A percentile compares a stretch with the other conserved stretches of the same genome.
phyloP scores from a whole-genome alignment of 2,329 filamentous ascomycete species.

The Xylaria sp. region DNA sequence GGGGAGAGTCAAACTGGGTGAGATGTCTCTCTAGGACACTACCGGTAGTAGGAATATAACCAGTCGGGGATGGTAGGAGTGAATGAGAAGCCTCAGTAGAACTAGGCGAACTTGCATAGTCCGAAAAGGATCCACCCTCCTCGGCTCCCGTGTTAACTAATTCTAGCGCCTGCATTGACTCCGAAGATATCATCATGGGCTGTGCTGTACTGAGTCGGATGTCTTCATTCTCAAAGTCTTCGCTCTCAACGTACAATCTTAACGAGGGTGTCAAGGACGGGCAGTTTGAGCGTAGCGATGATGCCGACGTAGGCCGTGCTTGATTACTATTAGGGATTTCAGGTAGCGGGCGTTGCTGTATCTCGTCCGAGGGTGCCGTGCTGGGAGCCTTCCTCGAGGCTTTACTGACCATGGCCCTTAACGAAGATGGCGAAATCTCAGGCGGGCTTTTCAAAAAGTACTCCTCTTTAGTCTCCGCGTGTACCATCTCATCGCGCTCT shows the following conservation, averaged over 20 bases:
- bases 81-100: slow-evolving; percentile 36
- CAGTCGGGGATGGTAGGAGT: slow-evolving; percentile 36
- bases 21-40: slow-evolving; percentile 41
- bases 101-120: slow-evolving; percentile 38
- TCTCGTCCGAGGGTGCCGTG: slow-evolving; percentile 7
- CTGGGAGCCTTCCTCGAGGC: slow-evolving; percentile 5
- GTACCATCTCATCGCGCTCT: slow-evolving; percentile 11
- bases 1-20: slow-evolving; percentile 35
- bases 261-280: slow-evolving; percentile 43
- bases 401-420: neutral
- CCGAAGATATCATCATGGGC: slow-evolving; percentile 36
- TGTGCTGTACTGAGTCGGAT: slow-evolving; percentile 38
- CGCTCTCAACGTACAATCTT: slow-evolving; percentile 40
- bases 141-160: slow-evolving; percentile 24
- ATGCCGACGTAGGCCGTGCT: slow-evolving; percentile 36
- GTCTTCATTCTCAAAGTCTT: slow-evolving; percentile 42
- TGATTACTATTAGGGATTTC: slow-evolving; percentile 33
- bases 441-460: slow-evolving; percentile 30
- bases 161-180: slow-evolving; percentile 39
- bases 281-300: slow-evolving; percentile 39
- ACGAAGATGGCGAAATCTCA: slow-evolving; percentile 15
- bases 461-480: slow-evolving; percentile 6
- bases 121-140: slow-evolving; percentile 36
- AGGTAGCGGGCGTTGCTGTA: slow-evolving; percentile 38
- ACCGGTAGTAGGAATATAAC: slow-evolving; percentile 41